These are phyloP conservation scores for Pouteria glomerata DNA, from an alignment of 148 eudicot genomes.

Conservation along the genomic window DNA sequence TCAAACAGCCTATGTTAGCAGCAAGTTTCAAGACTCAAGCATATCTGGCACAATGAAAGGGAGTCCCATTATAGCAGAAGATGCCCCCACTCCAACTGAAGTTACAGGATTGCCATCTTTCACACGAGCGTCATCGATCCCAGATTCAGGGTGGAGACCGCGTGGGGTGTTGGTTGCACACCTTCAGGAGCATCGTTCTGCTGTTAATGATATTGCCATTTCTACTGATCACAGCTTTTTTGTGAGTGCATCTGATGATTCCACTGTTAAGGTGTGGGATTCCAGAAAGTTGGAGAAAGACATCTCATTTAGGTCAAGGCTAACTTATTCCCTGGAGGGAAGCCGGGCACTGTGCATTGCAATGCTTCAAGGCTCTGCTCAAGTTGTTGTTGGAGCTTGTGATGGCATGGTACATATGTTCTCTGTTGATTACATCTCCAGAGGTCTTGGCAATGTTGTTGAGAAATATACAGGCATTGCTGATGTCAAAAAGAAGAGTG, in stretches of 20 bases:
- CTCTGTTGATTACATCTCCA: slow-evolving; percentile 81
- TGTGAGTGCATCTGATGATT: slow-evolving; percentile 96
- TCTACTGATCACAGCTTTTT: slow-evolving; percentile 83
- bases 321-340: slow-evolving; percentile 85
- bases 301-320: slow-evolving; percentile 89
- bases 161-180: slow-evolving; percentile 98
- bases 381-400: slow-evolving; percentile 81
- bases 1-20: slow-evolving; percentile 41
- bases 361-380: slow-evolving; percentile 74
- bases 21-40: slow-evolving; percentile 67
- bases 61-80: slow-evolving; percentile 38
- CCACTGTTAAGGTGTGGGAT: slow-evolving; percentile 97
- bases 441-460: slow-evolving; percentile 80
- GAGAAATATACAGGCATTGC: slow-evolving; percentile 92
- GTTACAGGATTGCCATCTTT: slow-evolving; percentile 47
- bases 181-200: slow-evolving; percentile 93
- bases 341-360: slow-evolving; percentile 74
- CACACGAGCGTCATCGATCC: slow-evolving; percentile 52
- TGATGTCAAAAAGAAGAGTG: slow-evolving; percentile 65
- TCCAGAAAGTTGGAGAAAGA: slow-evolving; percentile 92
- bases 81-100: slow-evolving; percentile 45
- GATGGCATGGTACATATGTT: slow-evolving; percentile 86
- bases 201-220: slow-evolving; percentile 86
- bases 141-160: slow-evolving; percentile 97
- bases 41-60: slow-evolving; percentile 50